Evolutionary conservation across 495 filamentous ascomycete species (phyloP), one percentile per base, ranked within the genome.

Genomic region (Penicillium canescens): DNA sequence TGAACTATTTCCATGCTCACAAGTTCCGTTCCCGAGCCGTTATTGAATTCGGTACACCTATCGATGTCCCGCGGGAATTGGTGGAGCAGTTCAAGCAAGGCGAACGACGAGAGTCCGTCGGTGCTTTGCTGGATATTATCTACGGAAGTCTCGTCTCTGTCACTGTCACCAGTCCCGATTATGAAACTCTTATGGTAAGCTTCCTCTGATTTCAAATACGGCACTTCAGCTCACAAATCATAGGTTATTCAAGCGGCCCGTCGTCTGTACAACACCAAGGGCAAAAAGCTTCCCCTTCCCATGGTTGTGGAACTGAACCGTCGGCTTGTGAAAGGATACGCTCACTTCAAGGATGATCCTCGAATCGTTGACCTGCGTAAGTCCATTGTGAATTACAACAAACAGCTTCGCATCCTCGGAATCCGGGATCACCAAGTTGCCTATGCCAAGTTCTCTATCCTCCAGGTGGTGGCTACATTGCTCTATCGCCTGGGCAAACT

Each of bases 1-100:
- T 98, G 94, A 99, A 99, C 65, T 99, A 99, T 71, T 99, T 99
- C 73, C 94, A 99, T 71, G 89, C 94, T 4, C 94, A 99, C 74
- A 99, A 98, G 68, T 99, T 99, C 72, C 86, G 94, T 14, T 99
- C 94, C 44, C 82, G 94, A 65, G 95, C 95, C 35, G 94, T 99
- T 2, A 84, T 99, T 54, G 94, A 99, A 60, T 99, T 99, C 67
- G 94, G 95, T 18, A 85, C 79, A 23, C 92, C 94, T 3, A 78
- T 98, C 33, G 87, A 95, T 52, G 83, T 97, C 8, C 88, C 91
- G 2, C 71, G 68, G 23, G 88, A 96, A 59, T 72, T 96, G 4
- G 92, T 97, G 3, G 82, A 96, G 26, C 81, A 89, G 68, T 99
- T 92, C 75, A 89, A 85, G 65, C 82, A 76, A 44, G 90, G 91